Conservation (phyloP, 441 rosid species). For the Euphorbia corollata region DNA sequence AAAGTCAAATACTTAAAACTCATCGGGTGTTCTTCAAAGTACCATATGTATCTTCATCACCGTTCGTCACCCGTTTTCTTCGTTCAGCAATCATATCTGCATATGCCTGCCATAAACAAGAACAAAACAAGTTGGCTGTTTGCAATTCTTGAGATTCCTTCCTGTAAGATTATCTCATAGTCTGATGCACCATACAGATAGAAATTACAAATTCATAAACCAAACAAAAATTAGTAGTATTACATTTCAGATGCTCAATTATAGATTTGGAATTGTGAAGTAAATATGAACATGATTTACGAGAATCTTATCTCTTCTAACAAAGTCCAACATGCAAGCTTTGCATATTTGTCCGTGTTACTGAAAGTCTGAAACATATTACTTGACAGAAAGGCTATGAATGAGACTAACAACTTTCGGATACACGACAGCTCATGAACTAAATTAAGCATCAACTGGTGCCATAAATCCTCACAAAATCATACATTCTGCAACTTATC, state of each 20-base stretch:
- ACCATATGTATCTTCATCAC: slow-evolving; percentile 76
- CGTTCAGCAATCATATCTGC: slow-evolving; percentile 67
- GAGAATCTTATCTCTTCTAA: slow-evolving; percentile 9
- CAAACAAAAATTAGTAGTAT: not conserved
- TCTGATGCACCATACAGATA: not conserved
- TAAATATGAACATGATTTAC: not conserved
- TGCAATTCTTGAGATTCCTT: not conserved
- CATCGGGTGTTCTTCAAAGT: slow-evolving; percentile 38
- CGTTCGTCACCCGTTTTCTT: slow-evolving; percentile 56
- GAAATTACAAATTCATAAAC: no score
- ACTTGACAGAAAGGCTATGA: no score
- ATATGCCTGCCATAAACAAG: slow-evolving; percentile 44
- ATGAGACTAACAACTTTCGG: not conserved
- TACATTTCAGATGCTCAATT: slow-evolving; percentile 7
- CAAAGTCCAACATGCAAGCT: slow-evolving; percentile 3
- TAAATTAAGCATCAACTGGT: not conserved
- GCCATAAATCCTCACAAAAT: not conserved
- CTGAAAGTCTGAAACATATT: no score
- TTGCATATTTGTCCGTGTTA: not conserved
- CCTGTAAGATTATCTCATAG: not conserved
- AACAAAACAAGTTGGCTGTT: slow-evolving; percentile 4
- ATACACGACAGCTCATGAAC: not conserved
- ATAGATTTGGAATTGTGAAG: not conserved
- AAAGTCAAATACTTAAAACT: not conserved
- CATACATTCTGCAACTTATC: not conserved